These are phyloP conservation scores for Kwoniella botswanensis DNA, from an alignment of 768 basidiomycete genomes.

Conservation along the genomic window DNA sequence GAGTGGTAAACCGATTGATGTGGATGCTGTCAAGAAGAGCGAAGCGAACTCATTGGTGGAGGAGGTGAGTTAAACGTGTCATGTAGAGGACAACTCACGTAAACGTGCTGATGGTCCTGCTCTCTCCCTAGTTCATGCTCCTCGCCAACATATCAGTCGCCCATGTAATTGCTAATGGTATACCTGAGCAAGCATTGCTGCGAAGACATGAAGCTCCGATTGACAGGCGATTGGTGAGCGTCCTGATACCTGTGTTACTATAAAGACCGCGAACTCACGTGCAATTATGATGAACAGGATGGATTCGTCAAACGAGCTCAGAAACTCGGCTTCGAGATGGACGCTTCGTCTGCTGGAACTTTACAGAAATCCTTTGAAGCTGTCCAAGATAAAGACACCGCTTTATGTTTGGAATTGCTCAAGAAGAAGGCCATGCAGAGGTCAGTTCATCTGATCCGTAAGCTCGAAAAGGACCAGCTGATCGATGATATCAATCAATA, in stretches of 20 bases:
- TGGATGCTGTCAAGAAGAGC: slow-evolving; percentile 67
- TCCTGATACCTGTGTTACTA: background rate
- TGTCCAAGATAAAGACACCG: slow-evolving; percentile 74
- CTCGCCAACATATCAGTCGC: slow-evolving; percentile 87
- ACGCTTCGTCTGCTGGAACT: slow-evolving; percentile 75
- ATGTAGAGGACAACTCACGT: no score
- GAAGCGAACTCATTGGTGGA: slow-evolving; percentile 84
- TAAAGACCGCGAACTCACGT: no score
- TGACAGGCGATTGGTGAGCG: slow-evolving; percentile 72
- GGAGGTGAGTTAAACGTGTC: slow-evolving; percentile 67
- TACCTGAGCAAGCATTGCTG: slow-evolving; percentile 96
- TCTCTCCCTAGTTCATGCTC: slow-evolving; percentile 77
- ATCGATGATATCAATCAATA: slow-evolving; percentile 6
- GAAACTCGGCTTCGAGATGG: slow-evolving; percentile 81
- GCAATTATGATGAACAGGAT: slow-evolving; percentile 61
- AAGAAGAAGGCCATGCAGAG: slow-evolving; percentile 87
- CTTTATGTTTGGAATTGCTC: slow-evolving; percentile 78
- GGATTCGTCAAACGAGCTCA: slow-evolving; percentile 79
- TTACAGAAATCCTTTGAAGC: slow-evolving; percentile 83
- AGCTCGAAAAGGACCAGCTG: background rate
- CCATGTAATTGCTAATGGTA: slow-evolving; percentile 87
- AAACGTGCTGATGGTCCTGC: background rate
- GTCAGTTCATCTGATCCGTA: slow-evolving; percentile 27
- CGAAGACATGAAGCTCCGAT: slow-evolving; percentile 92
- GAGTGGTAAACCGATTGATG: slow-evolving; percentile 76